phyloP scores from a whole-genome alignment of 345 rosid genomes.

The Combretum micranthum region DNA sequence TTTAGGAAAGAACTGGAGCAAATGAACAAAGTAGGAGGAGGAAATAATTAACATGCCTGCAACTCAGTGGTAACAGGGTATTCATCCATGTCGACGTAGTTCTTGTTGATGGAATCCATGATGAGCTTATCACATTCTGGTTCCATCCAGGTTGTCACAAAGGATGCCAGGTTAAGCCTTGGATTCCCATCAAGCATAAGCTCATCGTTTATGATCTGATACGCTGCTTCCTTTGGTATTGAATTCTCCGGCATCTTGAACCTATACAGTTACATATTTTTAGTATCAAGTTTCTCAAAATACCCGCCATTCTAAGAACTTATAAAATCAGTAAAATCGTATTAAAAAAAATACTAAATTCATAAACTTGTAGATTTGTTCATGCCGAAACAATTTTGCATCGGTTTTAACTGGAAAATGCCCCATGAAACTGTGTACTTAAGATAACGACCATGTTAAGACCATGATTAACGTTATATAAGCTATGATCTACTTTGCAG shows the following conservation, averaged over 20 bases:
- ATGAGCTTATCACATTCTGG: slow-evolving; percentile 93
- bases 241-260: slow-evolving; percentile 71
- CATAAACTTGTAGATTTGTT: too few relatives aligned
- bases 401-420: too few relatives aligned
- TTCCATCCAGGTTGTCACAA: slow-evolving; percentile 96
- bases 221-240: slow-evolving; percentile 94
- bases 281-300: too few relatives aligned
- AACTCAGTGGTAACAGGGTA: slow-evolving; percentile 95
- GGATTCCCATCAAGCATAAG: slow-evolving; percentile 70
- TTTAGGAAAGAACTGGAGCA: background rate
- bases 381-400: too few relatives aligned
- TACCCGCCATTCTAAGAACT: too few relatives aligned
- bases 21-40: background rate
- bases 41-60: slow-evolving; percentile 32
- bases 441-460: too few relatives aligned
- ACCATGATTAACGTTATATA: too few relatives aligned
- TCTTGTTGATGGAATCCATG: slow-evolving; percentile 82
- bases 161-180: slow-evolving; percentile 82
- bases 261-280: slow-evolving; percentile 26
- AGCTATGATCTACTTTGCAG: too few relatives aligned
- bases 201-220: slow-evolving; percentile 56
- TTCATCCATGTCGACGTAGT: slow-evolving; percentile 96
- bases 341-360: too few relatives aligned
- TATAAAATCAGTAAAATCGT: too few relatives aligned
- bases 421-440: too few relatives aligned